Evolutionary conservation across 257 asterid genomes (phyloP), one percentile per base, ranked within the genome.

Genomic region (Plantago elongata): DNA sequence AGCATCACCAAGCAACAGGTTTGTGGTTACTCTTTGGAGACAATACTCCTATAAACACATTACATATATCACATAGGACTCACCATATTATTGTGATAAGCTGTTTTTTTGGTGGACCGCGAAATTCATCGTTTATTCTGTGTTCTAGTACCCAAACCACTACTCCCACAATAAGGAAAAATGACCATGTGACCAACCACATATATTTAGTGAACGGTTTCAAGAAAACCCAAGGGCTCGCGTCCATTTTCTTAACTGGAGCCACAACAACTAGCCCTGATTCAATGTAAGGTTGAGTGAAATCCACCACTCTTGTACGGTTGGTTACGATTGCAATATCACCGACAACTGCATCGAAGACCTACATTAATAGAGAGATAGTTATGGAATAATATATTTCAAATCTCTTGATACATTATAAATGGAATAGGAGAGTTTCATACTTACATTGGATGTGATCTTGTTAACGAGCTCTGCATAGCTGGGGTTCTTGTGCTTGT

Each of bases 121-220:
- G 87, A 70, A 90, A 90, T 44, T 90, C 93, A 40, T 87, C 89
- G 66, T 90, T 90, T 66, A 74, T 68, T 77, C 84, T 77, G 67
- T 87, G 97, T 69, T 90, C 97, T 9, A 90, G 76, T 54, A 74
- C 72, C 97, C 97, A 90, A 54, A 90, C 72, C 8, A 87, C 93
- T 7, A 77, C 67, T 54, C 90, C 96, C 34, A 87, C 72, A 45
- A 75, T 56, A 50, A 90, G 79, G 78, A 82, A 90, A 74, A 80
- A 80, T 5, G 79, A 68, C 46, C 72, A 81, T n/a, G 88, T 87
- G 63, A 83, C 77, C 18, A 34, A 83, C 97, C 95, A 90, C 84
- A 79, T 80, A 15, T 42, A 18, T 9, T 84, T 82, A 69, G 87
- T 73, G 75, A 90, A 90, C 15, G 97, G 97, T 45, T 72, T 74